Conservation (phyloP, 208 protist species). For the Wallacemonas collosoma region DNA sequence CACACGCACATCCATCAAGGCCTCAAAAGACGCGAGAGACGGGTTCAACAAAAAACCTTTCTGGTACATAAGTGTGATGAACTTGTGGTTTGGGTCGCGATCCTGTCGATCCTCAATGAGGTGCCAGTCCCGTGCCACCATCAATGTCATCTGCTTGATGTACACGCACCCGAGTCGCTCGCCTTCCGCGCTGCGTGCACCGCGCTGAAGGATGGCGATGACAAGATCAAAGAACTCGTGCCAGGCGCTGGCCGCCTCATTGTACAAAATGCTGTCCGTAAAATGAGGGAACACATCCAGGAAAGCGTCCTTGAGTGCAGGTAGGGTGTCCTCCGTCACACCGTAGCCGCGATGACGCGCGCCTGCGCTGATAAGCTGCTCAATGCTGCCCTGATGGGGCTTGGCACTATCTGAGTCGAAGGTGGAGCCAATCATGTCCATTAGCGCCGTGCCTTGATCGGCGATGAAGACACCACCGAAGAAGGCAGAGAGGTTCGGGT, state of each 20-base stretch:
- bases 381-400: background rate
- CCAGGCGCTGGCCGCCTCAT: background rate
- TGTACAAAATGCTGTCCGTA: background rate
- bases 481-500: conserved; percentile 9
- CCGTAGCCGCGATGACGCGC: conserved; percentile 10
- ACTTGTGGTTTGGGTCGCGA: conserved; percentile 15
- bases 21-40: background rate
- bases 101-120: conserved; percentile 14
- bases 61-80: conserved; percentile 15
- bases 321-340: conserved; percentile 6
- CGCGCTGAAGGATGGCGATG: background rate
- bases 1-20: conserved; percentile 8
- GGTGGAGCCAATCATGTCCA: conserved; percentile 1
- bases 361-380: conserved; percentile 10
- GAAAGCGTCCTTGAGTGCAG: conserved; percentile 6
- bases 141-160: conserved; percentile 3
- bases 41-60: conserved; percentile 6
- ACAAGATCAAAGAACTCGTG: conserved; percentile 7
- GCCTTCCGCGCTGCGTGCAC: background rate
- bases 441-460: conserved; percentile 11
- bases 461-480: conserved; percentile 13
- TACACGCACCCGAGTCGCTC: conserved; percentile 2
- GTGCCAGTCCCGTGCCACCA: conserved; percentile 14
- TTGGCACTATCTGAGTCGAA: background rate
- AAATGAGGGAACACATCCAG: conserved; percentile 8